These are phyloP conservation scores for Pontederia crassipes DNA, from an alignment of 176 grass and related monocot species.

Conservation along the genomic window DNA sequence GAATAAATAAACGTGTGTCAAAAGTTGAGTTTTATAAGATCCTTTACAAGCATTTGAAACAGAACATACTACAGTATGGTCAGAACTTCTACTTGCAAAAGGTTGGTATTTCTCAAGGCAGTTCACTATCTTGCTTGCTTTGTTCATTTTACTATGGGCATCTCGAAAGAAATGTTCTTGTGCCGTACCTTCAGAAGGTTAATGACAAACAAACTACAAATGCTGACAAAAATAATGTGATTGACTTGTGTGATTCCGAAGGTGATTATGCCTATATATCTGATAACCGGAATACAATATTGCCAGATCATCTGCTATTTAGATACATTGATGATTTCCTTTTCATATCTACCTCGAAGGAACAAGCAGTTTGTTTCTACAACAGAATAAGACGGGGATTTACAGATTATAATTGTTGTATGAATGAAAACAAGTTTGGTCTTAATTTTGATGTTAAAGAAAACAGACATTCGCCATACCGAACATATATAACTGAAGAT, in stretches of 20 bases:
- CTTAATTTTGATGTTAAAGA: constrained; percentile 48
- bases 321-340: constrained; percentile 84
- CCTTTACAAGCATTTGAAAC: constrained; percentile 47
- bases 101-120: constrained; percentile 82
- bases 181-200: constrained; percentile 28
- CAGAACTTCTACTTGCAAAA: constrained; percentile 59
- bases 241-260: neutral
- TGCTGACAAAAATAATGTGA: neutral
- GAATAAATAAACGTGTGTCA: constrained; percentile 21
- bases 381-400: constrained; percentile 64
- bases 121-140: constrained; percentile 59
- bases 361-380: constrained; percentile 53
- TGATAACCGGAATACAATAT: neutral
- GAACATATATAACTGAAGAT: constrained; percentile 54
- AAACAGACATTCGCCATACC: constrained; percentile 31
- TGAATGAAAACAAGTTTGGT: constrained; percentile 73
- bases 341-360: constrained; percentile 70
- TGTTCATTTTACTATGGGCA: constrained; percentile 80
- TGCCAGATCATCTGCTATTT: constrained; percentile 43
- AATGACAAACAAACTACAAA: neutral
- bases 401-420: constrained; percentile 63
- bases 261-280: neutral
- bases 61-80: constrained; percentile 60
- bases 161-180: constrained; percentile 54
- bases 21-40: constrained; percentile 38